phyloP scores from a whole-genome alignment of 805 yeast genomes.

The Grigorovia jiainica region DNA sequence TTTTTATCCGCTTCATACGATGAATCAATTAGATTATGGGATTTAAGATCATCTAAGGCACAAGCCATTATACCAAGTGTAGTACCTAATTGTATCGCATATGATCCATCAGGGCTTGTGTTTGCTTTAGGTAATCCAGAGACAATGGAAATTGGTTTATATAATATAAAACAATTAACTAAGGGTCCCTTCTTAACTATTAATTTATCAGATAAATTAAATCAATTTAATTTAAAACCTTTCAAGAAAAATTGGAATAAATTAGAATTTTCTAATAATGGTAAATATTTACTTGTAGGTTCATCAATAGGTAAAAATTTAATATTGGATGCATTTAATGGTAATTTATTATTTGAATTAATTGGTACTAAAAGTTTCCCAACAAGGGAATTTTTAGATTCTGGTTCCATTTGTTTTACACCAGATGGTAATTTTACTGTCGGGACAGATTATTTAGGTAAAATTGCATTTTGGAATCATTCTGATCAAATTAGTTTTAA shows the following conservation, averaged over 20 bases:
- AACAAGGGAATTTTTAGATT: constrained; percentile 35
- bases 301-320: constrained; percentile 49
- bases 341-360: constrained; percentile 39
- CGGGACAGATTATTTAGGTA: constrained; percentile 51
- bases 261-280: constrained; percentile 72
- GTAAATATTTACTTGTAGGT: constrained; percentile 51
- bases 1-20: constrained; percentile 66
- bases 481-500: constrained; percentile 24
- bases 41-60: constrained; percentile 55
- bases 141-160: constrained; percentile 42
- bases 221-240: neutral
- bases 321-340: constrained; percentile 62
- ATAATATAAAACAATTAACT: constrained; percentile 51
- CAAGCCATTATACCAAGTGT: constrained; percentile 53
- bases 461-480: constrained; percentile 45
- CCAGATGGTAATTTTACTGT: constrained; percentile 59
- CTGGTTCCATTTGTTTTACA: constrained; percentile 50
- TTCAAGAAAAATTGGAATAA: constrained; percentile 42
- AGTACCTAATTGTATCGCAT: constrained; percentile 49
- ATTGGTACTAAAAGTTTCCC: constrained; percentile 41
- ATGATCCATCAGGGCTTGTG: constrained; percentile 78
- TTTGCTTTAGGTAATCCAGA: constrained; percentile 55
- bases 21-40: constrained; percentile 82
- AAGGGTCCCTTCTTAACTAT: constrained; percentile 46
- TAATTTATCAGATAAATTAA: constrained; percentile 24